Conservation (phyloP, 2,329 filamentous ascomycete species). For the Sphaerulina populicola region DNA sequence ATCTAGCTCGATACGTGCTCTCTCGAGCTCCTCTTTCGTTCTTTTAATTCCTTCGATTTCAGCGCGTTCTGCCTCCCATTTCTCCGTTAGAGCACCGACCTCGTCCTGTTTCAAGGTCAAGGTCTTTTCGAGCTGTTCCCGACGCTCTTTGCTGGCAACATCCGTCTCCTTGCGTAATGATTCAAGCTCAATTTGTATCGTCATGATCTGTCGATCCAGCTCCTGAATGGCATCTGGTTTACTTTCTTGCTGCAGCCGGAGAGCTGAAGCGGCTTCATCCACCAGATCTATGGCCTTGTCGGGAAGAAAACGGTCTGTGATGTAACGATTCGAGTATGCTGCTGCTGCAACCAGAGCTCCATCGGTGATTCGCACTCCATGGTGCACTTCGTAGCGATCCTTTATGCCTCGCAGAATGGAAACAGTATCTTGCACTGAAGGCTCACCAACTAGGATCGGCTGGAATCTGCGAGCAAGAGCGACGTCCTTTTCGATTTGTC, state of each 20-base stretch:
- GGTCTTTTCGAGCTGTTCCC: slow-evolving; percentile 73
- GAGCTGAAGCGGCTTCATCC: slow-evolving; percentile 84
- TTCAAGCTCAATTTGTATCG: slow-evolving; percentile 92
- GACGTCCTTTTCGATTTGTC: slow-evolving; percentile 90
- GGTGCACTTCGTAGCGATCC: slow-evolving; percentile 93
- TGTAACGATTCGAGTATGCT: slow-evolving; percentile 87
- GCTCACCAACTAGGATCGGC: slow-evolving; percentile 87
- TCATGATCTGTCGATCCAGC: slow-evolving; percentile 91
- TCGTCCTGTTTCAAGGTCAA: slow-evolving; percentile 71
- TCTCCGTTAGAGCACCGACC: slow-evolving; percentile 62
- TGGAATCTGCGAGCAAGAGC: slow-evolving; percentile 89
- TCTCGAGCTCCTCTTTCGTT: slow-evolving; percentile 80
- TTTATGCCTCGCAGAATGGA: slow-evolving; percentile 95
- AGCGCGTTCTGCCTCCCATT: slow-evolving; percentile 82
- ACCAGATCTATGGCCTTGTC: slow-evolving; percentile 97
- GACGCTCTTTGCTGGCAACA: slow-evolving; percentile 74
- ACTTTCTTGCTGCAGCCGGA: slow-evolving; percentile 89
- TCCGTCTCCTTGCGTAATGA: slow-evolving; percentile 92
- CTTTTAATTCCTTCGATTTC: slow-evolving; percentile 84
- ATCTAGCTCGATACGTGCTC: slow-evolving; percentile 74
- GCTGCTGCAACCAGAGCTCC: slow-evolving; percentile 85
- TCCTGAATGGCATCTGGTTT: slow-evolving; percentile 92
- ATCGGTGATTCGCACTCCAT: slow-evolving; percentile 91
- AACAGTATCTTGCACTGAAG: slow-evolving; percentile 82
- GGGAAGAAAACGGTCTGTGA: slow-evolving; percentile 89